These are phyloP conservation scores for Leptographium procerum DNA, from an alignment of 2,329 filamentous ascomycete species.

Conservation along the genomic window DNA sequence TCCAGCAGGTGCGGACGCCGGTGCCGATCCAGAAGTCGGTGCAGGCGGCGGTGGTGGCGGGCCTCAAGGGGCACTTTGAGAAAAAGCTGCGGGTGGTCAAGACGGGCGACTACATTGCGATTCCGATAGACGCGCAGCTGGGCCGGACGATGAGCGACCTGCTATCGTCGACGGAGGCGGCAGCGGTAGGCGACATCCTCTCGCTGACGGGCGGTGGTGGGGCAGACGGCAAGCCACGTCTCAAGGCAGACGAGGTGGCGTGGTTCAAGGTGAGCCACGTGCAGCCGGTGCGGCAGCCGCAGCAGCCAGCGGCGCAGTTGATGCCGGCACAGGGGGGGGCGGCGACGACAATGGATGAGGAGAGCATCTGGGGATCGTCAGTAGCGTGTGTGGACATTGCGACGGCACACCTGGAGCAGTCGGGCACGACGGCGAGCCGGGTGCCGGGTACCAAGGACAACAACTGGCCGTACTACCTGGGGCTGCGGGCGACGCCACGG, in stretches of 20 bases:
- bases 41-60: constrained; percentile 76
- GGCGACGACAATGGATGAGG: constrained; percentile 42
- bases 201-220: constrained; percentile 34
- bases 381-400: constrained; percentile 77
- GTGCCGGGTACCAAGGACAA: constrained; percentile 66
- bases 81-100: constrained; percentile 71
- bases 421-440: constrained; percentile 73
- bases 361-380: constrained; percentile 65
- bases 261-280: constrained; percentile 90
- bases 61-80: constrained; percentile 81
- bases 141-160: constrained; percentile 72
- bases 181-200: constrained; percentile 61
- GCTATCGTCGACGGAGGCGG: constrained; percentile 41
- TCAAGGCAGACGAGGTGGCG: constrained; percentile 52
- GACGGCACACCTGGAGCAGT: constrained; percentile 81
- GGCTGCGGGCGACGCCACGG: constrained; percentile 50
- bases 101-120: constrained; percentile 76
- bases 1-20: constrained; percentile 82
- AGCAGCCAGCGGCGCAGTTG: constrained; percentile 15
- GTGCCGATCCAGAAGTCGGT: constrained; percentile 75
- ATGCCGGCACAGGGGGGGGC: constrained; percentile 37
- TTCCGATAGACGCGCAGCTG: constrained; percentile 77
- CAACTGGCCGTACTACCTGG: constrained; percentile 84
- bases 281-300: constrained; percentile 35
- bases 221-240: neutral